Base-by-base conservation (phyloP, 257 asterid genomes). In the Rhazya stricta region DNA sequence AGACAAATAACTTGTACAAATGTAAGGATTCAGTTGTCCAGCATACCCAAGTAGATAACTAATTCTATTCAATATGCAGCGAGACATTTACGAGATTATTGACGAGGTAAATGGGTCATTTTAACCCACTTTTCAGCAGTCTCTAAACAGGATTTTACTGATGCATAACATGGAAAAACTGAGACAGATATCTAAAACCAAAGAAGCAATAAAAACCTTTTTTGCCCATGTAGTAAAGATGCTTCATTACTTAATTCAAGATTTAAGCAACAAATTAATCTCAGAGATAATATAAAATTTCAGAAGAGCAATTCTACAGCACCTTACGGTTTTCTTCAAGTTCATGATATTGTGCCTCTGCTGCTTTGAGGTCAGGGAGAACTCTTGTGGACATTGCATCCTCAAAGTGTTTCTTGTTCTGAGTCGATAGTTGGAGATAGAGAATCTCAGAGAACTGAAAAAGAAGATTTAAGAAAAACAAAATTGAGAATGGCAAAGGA, bases 281-380 rank as follows among this genome's bases (percentile, higher is more conserved):
- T 23, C 18, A 48, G 53, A 2, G 32, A 68, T 62, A 42, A 8
- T 12, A 15, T 45, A 71, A 48, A 16, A 46, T 23, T 19, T 71
- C 6, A 11, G 39, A 72, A 9, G 37, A 63, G 66, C 23, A 43
- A 23, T 66, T 29, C 42, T 16, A 60, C 43, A 19, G 23, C 63
- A 94, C 98, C 98, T 89, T 82, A 67, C 89, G 83, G 78, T 75
- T 75, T 45, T 78, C 78, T 79, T 95, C 96, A 82, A 92, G 90
- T 80, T 88, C 89, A 81, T 5, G 78, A 81, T 70, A 86, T 69
- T 83, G 79, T 12, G 75, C 82, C 84, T 89, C 92, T 15, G 90
- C 91, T 54, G 73, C 83, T 71, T 84, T 78, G 77, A 92, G 66
- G 46, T 70, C 86, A 70, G 86, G n/a, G 77, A 89, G 90, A 77